Evolutionary conservation across 768 basidiomycete genomes (phyloP).

Genomic region (Arthromyces matolae): DNA sequence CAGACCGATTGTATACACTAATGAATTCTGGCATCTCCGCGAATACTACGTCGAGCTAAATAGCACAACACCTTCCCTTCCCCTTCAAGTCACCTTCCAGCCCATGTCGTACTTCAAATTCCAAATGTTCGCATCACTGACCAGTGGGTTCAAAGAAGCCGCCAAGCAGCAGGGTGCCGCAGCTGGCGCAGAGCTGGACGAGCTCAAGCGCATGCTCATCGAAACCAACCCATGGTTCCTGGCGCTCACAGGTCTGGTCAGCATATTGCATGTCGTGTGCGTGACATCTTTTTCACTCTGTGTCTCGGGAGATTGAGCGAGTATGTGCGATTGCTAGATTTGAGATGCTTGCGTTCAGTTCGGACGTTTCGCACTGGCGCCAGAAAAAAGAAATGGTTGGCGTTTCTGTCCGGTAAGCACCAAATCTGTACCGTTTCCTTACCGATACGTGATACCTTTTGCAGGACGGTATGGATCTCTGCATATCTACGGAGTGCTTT

Average conservation of each 20-base stretch:
- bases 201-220: slow-evolving; percentile 90
- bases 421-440: not conserved
- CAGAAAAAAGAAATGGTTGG: slow-evolving; percentile 93
- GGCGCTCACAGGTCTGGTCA: slow-evolving; percentile 78
- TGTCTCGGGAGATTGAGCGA: slow-evolving; percentile 6
- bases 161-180: slow-evolving; percentile 67
- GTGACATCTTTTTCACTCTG: slow-evolving; percentile 24
- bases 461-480: slow-evolving; percentile 47
- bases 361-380: slow-evolving; percentile 93
- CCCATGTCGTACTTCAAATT: slow-evolving; percentile 88
- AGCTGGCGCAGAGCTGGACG: slow-evolving; percentile 77
- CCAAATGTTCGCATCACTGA: slow-evolving; percentile 81
- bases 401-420: slow-evolving; percentile 79
- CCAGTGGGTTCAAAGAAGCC: slow-evolving; percentile 83
- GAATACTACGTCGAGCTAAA: slow-evolving; percentile 85
- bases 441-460: slow-evolving; percentile 11
- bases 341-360: slow-evolving; percentile 94
- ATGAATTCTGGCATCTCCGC: slow-evolving; percentile 92
- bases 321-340: slow-evolving; percentile 47
- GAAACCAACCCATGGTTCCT: slow-evolving; percentile 90
- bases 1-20: slow-evolving; percentile 87
- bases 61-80: slow-evolving; percentile 70
- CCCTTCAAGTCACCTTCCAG: slow-evolving; percentile 78
- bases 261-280: slow-evolving; percentile 82
- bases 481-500: not conserved